Evolutionary conservation across 2,329 filamentous ascomycete species (phyloP), one percentile per base, ranked within the genome.

Genomic region (Aspergillus calidoustus): DNA sequence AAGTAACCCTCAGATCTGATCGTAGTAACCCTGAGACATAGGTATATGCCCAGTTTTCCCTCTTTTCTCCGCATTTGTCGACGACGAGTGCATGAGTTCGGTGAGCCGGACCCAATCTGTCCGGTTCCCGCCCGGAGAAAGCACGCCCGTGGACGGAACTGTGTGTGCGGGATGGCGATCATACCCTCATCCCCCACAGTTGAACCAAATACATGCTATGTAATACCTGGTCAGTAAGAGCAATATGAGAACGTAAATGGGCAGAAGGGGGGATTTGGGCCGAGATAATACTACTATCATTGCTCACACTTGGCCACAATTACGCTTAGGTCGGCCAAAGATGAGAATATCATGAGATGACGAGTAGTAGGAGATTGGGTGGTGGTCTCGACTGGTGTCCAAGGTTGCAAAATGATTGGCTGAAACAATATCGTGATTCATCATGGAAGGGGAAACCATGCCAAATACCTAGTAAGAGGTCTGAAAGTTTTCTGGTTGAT

Each of bases 181-280:
- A 50, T 60, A 46, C 28, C 48, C 7, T 17, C 15, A 22, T 60
- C 34, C 52, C 44, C 57, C 54, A 57, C 53, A 46, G 28, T 17
- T 34, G 30, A 34, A 46, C 52, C 47, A 60, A 11, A 28, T 28
- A 28, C 4, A 28, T 7, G 25, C 25, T 28, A 28, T 28, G 25
- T 28, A 28, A 4, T 28, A 4, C 4, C 25, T 4, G 25, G 4
- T 28, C 25, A 28, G 25, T 7, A 28, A 28, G 25, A 28, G 25
- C 25, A 2, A 28, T 28, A 28, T 28, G 25, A 28, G 6, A 7
- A 28, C 6, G 25, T 28, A 28, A 28, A 4, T 4, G 25, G 25
- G 6, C 3, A 28, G 25, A 28, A 4, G 25, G 25, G 6, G 4
- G 25, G 25, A 28, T 28, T 28, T 28, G 25, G 25, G 25, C 25